Conservation (phyloP, 1,284 basidiomycete species). For the Leccinum subspadiceum region DNA sequence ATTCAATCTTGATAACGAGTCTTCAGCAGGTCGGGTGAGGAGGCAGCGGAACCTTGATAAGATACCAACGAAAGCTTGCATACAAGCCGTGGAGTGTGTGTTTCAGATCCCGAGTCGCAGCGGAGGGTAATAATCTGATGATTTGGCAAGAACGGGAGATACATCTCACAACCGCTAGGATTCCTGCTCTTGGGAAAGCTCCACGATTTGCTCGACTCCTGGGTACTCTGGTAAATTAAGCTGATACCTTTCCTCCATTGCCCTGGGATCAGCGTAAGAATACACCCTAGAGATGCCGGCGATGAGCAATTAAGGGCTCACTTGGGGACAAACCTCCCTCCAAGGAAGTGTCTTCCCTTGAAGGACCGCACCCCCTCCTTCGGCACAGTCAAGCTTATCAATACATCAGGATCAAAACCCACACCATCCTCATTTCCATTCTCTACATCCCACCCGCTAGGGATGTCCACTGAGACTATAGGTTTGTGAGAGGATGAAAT, state of each 20-base stretch:
- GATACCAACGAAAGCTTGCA: not conserved
- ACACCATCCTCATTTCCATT: slow-evolving; percentile 58
- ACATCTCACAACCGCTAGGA: slow-evolving; percentile 10
- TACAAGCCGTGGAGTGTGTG: not conserved
- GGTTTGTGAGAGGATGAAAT: slow-evolving; percentile 68
- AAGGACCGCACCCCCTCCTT: slow-evolving; percentile 84
- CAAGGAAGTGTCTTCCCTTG: slow-evolving; percentile 75
- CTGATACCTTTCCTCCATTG: slow-evolving; percentile 61
- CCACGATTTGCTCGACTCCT: slow-evolving; percentile 79
- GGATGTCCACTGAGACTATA: slow-evolving; percentile 92
- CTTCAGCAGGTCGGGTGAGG: not conserved
- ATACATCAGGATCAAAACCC: slow-evolving; percentile 71
- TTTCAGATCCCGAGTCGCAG: not conserved
- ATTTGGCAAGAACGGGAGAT: not conserved
- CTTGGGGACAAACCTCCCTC: slow-evolving; percentile 87
- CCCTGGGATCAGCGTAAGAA: slow-evolving; percentile 39
- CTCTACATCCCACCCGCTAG: slow-evolving; percentile 95
- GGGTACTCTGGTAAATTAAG: slow-evolving; percentile 80
- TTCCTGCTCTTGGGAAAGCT: slow-evolving; percentile 41
- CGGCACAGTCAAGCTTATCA: slow-evolving; percentile 92
- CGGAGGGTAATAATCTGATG: not conserved
- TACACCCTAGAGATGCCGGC: not conserved
- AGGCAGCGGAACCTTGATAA: not conserved
- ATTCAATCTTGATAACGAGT: not conserved
- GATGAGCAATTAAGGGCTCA: slow-evolving; percentile 38